Evolutionary conservation across 257 asterid species (phyloP).

Genomic region (Anisodus acutangulus): DNA sequence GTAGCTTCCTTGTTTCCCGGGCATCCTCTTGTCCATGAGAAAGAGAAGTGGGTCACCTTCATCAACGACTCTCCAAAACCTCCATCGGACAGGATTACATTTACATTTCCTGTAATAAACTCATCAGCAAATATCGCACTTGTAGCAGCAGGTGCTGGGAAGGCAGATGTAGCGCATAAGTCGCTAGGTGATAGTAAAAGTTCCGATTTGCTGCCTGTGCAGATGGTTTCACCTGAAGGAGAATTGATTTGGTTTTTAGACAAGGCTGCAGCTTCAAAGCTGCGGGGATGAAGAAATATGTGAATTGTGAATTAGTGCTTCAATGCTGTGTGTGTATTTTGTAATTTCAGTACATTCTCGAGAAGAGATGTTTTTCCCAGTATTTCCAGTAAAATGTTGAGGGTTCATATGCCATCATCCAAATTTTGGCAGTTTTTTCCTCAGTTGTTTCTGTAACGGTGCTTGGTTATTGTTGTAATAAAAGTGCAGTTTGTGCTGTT

Average conservation of each 20-base stretch:
- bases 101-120: constrained; percentile 87
- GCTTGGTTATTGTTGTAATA: neutral
- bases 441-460: neutral
- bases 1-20: constrained; percentile 90
- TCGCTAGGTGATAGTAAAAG: constrained; percentile 59
- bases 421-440: neutral
- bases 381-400: neutral
- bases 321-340: neutral
- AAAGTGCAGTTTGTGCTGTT: neutral
- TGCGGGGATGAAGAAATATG: constrained; percentile 38
- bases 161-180: constrained; percentile 61
- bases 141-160: constrained; percentile 75
- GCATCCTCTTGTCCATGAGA: constrained; percentile 75
- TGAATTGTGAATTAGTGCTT: neutral
- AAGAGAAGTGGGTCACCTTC: constrained; percentile 77
- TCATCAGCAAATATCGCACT: constrained; percentile 79
- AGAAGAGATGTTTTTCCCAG: neutral
- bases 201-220: constrained; percentile 70
- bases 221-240: constrained; percentile 78
- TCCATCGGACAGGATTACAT: constrained; percentile 85
- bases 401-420: neutral
- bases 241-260: constrained; percentile 85
- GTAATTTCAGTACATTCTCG: neutral
- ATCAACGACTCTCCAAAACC: constrained; percentile 95
- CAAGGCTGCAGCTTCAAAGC: constrained; percentile 86